A percentile compares a stretch with the other conserved stretches of the same genome.
These are phyloP conservation scores for Diplodia intermedia DNA, from an alignment of 2,329 filamentous ascomycete genomes.

Conservation along the genomic window DNA sequence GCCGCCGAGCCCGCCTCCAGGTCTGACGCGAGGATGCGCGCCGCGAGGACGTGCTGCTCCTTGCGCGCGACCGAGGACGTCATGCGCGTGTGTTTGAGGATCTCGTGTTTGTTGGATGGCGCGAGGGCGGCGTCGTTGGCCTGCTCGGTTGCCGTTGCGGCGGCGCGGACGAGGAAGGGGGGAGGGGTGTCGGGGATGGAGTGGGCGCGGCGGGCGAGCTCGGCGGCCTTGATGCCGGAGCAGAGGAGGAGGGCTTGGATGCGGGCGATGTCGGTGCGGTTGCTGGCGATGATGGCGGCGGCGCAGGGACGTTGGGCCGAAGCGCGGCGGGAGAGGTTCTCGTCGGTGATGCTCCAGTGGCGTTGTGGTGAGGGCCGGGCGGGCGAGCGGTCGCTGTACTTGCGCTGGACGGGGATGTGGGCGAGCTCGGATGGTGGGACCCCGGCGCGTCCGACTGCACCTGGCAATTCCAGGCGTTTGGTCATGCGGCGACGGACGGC, in stretches of 20 bases:
- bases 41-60: slow-evolving; percentile 62
- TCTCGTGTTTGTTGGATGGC: background rate
- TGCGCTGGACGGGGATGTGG: background rate
- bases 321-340: slow-evolving; percentile 39
- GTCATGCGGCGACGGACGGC: slow-evolving; percentile 42
- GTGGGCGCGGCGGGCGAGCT: slow-evolving; percentile 73
- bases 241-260: slow-evolving; percentile 77
- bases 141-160: slow-evolving; percentile 50
- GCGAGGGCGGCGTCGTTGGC: slow-evolving; percentile 36
- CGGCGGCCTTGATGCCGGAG: slow-evolving; percentile 87
- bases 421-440: slow-evolving; percentile 41
- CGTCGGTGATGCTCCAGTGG: slow-evolving; percentile 66
- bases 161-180: slow-evolving; percentile 48
- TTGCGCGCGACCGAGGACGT: slow-evolving; percentile 57
- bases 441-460: slow-evolving; percentile 40
- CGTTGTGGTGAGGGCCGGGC: slow-evolving; percentile 53
- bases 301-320: slow-evolving; percentile 44
- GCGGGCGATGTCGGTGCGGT: slow-evolving; percentile 77
- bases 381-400: slow-evolving; percentile 34
- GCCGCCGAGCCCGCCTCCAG: slow-evolving; percentile 55
- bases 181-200: slow-evolving; percentile 46
- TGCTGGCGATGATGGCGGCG: slow-evolving; percentile 36
- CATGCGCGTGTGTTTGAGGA: slow-evolving; percentile 36
- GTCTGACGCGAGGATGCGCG: slow-evolving; percentile 57
- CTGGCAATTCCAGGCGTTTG: slow-evolving; percentile 43